A percentile compares a stretch with the other conserved stretches of the same genome.
Evolutionary conservation across 345 rosid genomes (phyloP).

Genomic region (Corymbia maculata): DNA sequence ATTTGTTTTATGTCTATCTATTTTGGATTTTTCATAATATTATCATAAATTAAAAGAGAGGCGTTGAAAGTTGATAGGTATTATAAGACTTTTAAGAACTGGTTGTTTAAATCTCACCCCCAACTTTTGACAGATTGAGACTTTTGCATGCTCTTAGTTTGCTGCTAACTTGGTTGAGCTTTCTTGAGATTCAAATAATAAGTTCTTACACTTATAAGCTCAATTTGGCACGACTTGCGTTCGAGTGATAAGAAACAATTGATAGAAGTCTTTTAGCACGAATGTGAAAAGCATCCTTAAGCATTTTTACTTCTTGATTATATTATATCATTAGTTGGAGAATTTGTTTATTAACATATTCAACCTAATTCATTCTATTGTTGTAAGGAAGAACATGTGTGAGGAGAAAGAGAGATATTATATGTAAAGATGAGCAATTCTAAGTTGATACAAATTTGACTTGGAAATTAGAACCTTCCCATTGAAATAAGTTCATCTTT

Average conservation of each 20-base stretch:
- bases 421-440: too few species aligned
- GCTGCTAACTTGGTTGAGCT: background rate
- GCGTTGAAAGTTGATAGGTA: background rate
- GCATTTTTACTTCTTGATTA: background rate
- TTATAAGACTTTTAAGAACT: background rate
- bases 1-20: too few species aligned
- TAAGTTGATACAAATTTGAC: too few species aligned
- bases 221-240: background rate
- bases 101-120: background rate
- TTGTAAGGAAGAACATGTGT: background rate
- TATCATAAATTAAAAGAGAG: too few species aligned
- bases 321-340: background rate
- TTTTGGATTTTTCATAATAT: too few species aligned
- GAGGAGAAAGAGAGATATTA: too few species aligned
- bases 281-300: too few species aligned
- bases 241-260: rapidly evolving
- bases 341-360: background rate
- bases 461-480: too few species aligned
- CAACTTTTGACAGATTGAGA: background rate
- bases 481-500: too few species aligned
- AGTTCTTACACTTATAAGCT: background rate
- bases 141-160: rapidly evolving
- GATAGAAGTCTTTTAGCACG: background rate
- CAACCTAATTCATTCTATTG: rapidly evolving
- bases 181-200: too few species aligned